These are phyloP conservation scores for Cladophialophora exuberans DNA, from an alignment of 2,329 filamentous ascomycete species.

Conservation along the genomic window DNA sequence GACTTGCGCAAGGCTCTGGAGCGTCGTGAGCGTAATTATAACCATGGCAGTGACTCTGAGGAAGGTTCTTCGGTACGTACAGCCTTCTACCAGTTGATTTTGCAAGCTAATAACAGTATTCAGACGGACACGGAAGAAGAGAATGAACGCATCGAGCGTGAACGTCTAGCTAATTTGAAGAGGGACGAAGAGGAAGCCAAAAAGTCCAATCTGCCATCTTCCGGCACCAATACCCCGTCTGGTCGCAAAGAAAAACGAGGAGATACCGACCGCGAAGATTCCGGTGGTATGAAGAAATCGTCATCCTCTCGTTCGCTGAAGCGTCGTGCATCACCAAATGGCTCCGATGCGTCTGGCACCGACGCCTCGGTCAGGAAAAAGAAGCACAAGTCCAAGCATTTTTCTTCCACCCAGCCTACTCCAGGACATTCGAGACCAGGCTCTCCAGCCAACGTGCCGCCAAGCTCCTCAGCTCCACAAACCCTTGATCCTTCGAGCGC, in stretches of 20 bases:
- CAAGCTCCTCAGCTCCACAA: constrained; percentile 21
- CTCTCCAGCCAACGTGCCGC: constrained; percentile 27
- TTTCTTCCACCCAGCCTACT: constrained; percentile 54
- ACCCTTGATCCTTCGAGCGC: constrained; percentile 16
- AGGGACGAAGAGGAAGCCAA: constrained; percentile 54
- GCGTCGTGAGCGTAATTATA: constrained; percentile 82
- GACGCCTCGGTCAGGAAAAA: constrained; percentile 68
- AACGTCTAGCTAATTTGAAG: constrained; percentile 56
- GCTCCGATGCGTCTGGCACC: constrained; percentile 89
- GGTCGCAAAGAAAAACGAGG: constrained; percentile 59
- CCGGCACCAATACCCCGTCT: constrained; percentile 69
- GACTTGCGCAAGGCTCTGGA: constrained; percentile 77
- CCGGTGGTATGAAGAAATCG: constrained; percentile 49
- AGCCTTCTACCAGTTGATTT: constrained; percentile 36
- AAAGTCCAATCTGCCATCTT: constrained; percentile 60
- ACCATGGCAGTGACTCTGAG: constrained; percentile 75
- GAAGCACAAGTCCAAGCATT: constrained; percentile 75
- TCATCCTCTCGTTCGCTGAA: constrained; percentile 67
- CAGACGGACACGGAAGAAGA: constrained; percentile 60
- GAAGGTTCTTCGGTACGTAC: constrained; percentile 55
- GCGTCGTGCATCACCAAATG: constrained; percentile 80
- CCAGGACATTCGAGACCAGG: constrained; percentile 36
- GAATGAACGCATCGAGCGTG: constrained; percentile 55
- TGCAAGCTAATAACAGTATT: constrained; percentile 32
- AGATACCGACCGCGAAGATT: constrained; percentile 34